Base-by-base conservation (phyloP, 225 moss, liverwort and hornwort species). In the Polytrichum formosum region DNA sequence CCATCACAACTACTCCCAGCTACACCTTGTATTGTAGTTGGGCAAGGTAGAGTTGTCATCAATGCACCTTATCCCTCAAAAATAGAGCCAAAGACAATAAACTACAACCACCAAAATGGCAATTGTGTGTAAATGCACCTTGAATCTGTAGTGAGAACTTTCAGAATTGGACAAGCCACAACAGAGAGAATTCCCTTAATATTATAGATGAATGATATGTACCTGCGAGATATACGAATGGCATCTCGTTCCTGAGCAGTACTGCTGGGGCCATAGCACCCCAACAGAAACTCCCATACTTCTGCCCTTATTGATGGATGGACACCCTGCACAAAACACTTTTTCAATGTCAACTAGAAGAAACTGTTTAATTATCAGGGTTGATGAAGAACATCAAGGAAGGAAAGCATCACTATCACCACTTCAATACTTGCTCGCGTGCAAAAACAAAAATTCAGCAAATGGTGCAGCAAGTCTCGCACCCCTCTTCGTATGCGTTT, bases 251-350 rank as follows among this genome's bases (percentile, higher is more conserved):
- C 92, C 74, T 87, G 91, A 26, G 84, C 82, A 37, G 86, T 90
- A 80, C 91, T 94, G 64, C 78, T 85, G 20, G 94, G 91, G 64
- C 83, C 77, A 77, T 79, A 94, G 64, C 90, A 92, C 72, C 98
- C 94, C 73, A 98, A 72, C 75, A 98, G 81, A 72, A 91, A 98
- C 81, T 98, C 98, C 94, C 94, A 98, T 19, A 94, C 98, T 82
- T 91, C 94, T 73, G 86, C 88, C 79, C 98, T 81, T 74, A 98
- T 98, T 22, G 92, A 81, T 23, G 98, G 94, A 86, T 98, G 82
- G 63, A 98, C 83, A 68, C 98, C 98, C 97, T 98, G 86, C 29
- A 23, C 16, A 70, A 64, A 75, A 59, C 28, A 53, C 53, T 73
- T 64, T 6, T 64, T 37, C 1, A 28, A 61, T 56, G 28, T 6